Conservation (phyloP, 116 monocot genomes). For the Zostera marina region DNA sequence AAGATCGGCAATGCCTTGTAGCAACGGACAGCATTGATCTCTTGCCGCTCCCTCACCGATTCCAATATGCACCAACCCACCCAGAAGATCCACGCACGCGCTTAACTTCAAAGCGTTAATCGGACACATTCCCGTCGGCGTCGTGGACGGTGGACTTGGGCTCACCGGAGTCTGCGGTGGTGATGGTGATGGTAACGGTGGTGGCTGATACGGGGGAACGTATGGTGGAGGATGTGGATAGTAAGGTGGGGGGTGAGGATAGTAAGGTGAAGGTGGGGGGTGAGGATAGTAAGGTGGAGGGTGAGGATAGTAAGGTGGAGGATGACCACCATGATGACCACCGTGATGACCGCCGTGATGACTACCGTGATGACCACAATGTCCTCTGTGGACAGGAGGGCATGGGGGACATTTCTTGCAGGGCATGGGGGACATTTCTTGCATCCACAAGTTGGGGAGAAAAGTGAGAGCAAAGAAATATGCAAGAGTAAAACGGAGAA, state of each 20-base stretch:
- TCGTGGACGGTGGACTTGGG: slow-evolving; percentile 1
- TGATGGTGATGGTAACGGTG: not conserved
- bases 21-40: slow-evolving; percentile 58
- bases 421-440: not conserved
- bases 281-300: not conserved
- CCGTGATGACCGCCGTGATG: not conserved
- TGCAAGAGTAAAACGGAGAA: not conserved
- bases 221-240: slow-evolving; percentile 1
- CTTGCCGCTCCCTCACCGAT: slow-evolving; percentile 24
- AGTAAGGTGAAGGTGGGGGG: not conserved
- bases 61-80: slow-evolving; percentile 10
- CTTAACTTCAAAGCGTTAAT: slow-evolving; percentile 5
- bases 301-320: not conserved
- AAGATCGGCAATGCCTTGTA: slow-evolving; percentile 34
- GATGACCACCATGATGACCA: not conserved
- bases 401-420: not conserved
- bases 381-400: not conserved
- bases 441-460: slow-evolving; percentile 1
- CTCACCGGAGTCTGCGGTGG: not conserved
- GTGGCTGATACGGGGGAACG: not conserved
- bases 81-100: slow-evolving; percentile 12
- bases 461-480: not conserved
- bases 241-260: not conserved
- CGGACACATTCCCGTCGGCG: not conserved
- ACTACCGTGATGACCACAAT: not conserved